phyloP scores from a whole-genome alignment of 805 yeast genomes.

The Candida boidinii region DNA sequence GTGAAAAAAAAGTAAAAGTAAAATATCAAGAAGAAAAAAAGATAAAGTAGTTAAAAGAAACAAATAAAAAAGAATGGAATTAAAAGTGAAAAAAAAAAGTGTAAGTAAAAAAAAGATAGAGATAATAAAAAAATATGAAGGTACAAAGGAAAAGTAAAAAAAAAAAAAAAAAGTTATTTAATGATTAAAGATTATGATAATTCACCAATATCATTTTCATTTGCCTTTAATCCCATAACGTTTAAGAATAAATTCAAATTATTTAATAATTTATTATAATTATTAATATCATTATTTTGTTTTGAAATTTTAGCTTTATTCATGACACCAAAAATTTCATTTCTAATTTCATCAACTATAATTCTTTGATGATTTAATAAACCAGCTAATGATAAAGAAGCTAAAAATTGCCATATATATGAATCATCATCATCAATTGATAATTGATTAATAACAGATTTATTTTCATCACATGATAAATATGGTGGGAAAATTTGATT shows the following conservation, averaged over 20 bases:
- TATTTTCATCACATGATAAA: slow-evolving; percentile 21
- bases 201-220: slow-evolving; percentile 82
- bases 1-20: too few species aligned
- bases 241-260: slow-evolving; percentile 88
- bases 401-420: slow-evolving; percentile 95
- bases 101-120: background rate
- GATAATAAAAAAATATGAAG: background rate
- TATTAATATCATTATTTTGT: slow-evolving; percentile 30
- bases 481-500: slow-evolving; percentile 76
- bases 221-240: slow-evolving; percentile 93
- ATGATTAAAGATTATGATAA: slow-evolving; percentile 27
- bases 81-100: too few species aligned
- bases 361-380: slow-evolving; percentile 85
- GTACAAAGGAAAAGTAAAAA: background rate
- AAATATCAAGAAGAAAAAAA: background rate
- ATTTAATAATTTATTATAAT: slow-evolving; percentile 46
- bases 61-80: too few species aligned
- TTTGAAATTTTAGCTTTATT: slow-evolving; percentile 52
- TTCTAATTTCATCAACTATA: slow-evolving; percentile 89
- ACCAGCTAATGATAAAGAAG: slow-evolving; percentile 88
- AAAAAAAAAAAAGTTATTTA: background rate
- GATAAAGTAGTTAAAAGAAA: too few species aligned
- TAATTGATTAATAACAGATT: slow-evolving; percentile 26
- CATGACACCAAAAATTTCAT: slow-evolving; percentile 85
- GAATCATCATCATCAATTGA: slow-evolving; percentile 54